Conservation (phyloP, 768 basidiomycete genomes). For the Naganishia onofrii region DNA sequence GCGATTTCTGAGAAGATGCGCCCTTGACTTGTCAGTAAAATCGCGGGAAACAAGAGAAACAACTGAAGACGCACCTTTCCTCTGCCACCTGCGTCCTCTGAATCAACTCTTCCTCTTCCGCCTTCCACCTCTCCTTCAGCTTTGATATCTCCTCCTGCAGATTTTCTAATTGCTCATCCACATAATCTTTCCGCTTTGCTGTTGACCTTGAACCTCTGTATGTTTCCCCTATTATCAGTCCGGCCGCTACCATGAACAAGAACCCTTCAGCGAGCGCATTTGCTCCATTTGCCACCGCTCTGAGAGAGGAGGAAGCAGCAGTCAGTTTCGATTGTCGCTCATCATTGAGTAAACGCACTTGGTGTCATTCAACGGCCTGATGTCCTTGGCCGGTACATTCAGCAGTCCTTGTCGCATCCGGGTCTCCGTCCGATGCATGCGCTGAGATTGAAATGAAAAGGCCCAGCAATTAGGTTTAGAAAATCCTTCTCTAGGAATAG, state of each 20-base stretch:
- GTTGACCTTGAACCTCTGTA: conserved; percentile 27
- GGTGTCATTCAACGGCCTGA: conserved; percentile 51
- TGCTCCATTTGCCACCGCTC: conserved; percentile 51
- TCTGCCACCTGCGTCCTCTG: conserved; percentile 26
- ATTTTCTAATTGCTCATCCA: conserved; percentile 30
- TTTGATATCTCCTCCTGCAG: conserved; percentile 27
- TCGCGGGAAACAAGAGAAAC: background rate
- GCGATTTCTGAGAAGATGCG: conserved; percentile 9
- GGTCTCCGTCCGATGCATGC: conserved; percentile 50
- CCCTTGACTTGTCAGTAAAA: background rate
- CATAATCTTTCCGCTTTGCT: conserved; percentile 30
- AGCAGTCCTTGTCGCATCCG: conserved; percentile 46
- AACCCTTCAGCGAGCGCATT: conserved; percentile 50
- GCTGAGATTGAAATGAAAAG: conserved; percentile 25
- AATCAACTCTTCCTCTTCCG: conserved; percentile 24
- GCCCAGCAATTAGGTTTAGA: background rate
- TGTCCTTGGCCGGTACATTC: conserved; percentile 46
- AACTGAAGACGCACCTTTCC: conserved; percentile 12
- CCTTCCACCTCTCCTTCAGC: conserved; percentile 28
- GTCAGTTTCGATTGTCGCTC: background rate
- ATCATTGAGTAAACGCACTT: conserved; percentile 35
- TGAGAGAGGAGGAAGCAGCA: conserved; percentile 23
- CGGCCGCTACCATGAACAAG: conserved; percentile 47
- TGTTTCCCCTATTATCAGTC: conserved; percentile 47
- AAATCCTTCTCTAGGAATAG: background rate